These are phyloP conservation scores for Ophiostoma ulmi DNA, from an alignment of 2,329 filamentous ascomycete species.

Conservation along the genomic window DNA sequence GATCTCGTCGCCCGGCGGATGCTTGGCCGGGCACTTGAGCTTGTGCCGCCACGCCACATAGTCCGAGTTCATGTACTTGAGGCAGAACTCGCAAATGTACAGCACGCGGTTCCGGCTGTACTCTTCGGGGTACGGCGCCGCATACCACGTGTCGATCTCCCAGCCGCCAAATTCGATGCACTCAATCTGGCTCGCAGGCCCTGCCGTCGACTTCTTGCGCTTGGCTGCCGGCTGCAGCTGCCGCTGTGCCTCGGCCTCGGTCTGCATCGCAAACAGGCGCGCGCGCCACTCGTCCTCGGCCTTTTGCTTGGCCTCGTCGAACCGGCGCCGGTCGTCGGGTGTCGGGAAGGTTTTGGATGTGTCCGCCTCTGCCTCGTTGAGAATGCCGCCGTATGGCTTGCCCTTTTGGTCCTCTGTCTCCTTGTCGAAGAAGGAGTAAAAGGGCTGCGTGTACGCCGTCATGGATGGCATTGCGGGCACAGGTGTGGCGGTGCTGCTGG, in stretches of 20 bases:
- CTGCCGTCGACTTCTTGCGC: slow-evolving; percentile 64
- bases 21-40: slow-evolving; percentile 91
- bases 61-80: slow-evolving; percentile 99
- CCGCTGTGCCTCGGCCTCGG: slow-evolving; percentile 58
- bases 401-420: slow-evolving; percentile 84
- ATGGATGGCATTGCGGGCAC: slow-evolving; percentile 7
- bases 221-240: slow-evolving; percentile 32
- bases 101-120: slow-evolving; percentile 93
- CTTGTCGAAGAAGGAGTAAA: slow-evolving; percentile 83
- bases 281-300: slow-evolving; percentile 89
- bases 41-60: slow-evolving; percentile 98
- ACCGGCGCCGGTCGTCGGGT: slow-evolving; percentile 73
- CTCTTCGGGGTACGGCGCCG: slow-evolving; percentile 94
- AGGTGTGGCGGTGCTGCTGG: not conserved
- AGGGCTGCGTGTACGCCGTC: slow-evolving; percentile 62
- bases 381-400: slow-evolving; percentile 91
- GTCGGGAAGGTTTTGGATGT: slow-evolving; percentile 82
- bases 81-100: slow-evolving; percentile 98
- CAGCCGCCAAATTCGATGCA: slow-evolving; percentile 97
- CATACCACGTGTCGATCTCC: slow-evolving; percentile 99
- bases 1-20: slow-evolving; percentile 95
- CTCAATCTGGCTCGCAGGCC: slow-evolving; percentile 91
- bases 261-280: slow-evolving; percentile 55
- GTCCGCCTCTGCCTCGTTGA: slow-evolving; percentile 83
- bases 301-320: slow-evolving; percentile 83